These are phyloP conservation scores for Rubus idaeus DNA, from an alignment of 306 rosid species.

Conservation along the genomic window DNA sequence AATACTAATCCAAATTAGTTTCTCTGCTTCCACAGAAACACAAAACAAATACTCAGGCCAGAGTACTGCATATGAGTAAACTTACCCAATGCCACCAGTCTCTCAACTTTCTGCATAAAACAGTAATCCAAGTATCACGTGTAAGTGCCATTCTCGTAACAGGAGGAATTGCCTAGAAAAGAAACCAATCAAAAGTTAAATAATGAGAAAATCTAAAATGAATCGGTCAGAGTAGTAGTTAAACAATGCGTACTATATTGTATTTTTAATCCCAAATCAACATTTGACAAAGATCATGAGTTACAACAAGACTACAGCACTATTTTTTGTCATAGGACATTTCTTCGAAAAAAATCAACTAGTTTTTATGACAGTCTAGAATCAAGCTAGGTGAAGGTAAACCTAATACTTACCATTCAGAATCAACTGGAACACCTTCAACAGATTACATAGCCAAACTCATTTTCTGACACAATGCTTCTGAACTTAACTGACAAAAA, in stretches of 20 bases:
- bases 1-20: conserved; percentile 35
- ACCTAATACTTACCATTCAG: not conserved
- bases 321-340: too few relatives aligned
- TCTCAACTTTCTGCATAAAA: conserved; percentile 94
- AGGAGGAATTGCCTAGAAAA: conserved; percentile 95
- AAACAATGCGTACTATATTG: not conserved
- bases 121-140: conserved; percentile 93
- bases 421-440: conserved; percentile 4
- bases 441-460: not conserved
- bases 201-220: not conserved
- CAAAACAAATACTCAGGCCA: conserved; percentile 9
- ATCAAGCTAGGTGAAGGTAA: too few relatives aligned
- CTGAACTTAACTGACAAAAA: not conserved
- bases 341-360: too few relatives aligned
- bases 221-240: not conserved
- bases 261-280: not conserved
- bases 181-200: conserved; percentile 25
- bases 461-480: not conserved
- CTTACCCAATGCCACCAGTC: conserved; percentile 99
- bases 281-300: not conserved
- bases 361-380: too few relatives aligned
- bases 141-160: conserved; percentile 97
- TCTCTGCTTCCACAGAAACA: conserved; percentile 7
- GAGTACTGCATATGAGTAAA: conserved; percentile 18
- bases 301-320: not conserved